Conservation (phyloP, 148 eudicot species). For the Diospyros kaki region DNA sequence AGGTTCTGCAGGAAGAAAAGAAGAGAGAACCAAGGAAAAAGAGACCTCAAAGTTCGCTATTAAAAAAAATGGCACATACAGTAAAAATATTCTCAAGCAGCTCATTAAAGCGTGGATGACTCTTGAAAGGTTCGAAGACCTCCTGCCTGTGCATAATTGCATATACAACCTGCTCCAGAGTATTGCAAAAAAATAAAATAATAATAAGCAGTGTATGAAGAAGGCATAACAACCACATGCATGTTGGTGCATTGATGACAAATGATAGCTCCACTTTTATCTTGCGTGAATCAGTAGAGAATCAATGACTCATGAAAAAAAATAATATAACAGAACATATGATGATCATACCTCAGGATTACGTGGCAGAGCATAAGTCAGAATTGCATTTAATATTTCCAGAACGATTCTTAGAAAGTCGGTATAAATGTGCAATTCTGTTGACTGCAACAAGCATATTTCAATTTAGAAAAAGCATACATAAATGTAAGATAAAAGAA, state of each 20-base stretch:
- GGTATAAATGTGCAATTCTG: conserved; percentile 86
- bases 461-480: neutral
- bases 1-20: neutral
- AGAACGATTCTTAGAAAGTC: conserved; percentile 86
- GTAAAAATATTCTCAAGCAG: conserved; percentile 89
- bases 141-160: conserved; percentile 97
- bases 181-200: neutral
- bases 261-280: neutral
- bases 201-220: neutral
- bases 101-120: conserved; percentile 83
- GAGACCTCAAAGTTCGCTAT: neutral
- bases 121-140: conserved; percentile 86
- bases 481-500: no score
- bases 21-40: neutral
- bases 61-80: conserved; percentile 36
- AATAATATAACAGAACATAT: neutral
- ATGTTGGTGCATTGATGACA: neutral
- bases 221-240: neutral
- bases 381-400: conserved; percentile 83
- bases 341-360: conserved; percentile 80
- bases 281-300: conserved; percentile 3
- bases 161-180: conserved; percentile 71
- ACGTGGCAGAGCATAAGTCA: conserved; percentile 85
- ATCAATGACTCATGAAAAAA: neutral
- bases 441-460: conserved; percentile 46